Evolutionary conservation across 148 eudicot genomes (phyloP), one percentile per base, ranked within the genome.

Genomic region (Cornus florida): DNA sequence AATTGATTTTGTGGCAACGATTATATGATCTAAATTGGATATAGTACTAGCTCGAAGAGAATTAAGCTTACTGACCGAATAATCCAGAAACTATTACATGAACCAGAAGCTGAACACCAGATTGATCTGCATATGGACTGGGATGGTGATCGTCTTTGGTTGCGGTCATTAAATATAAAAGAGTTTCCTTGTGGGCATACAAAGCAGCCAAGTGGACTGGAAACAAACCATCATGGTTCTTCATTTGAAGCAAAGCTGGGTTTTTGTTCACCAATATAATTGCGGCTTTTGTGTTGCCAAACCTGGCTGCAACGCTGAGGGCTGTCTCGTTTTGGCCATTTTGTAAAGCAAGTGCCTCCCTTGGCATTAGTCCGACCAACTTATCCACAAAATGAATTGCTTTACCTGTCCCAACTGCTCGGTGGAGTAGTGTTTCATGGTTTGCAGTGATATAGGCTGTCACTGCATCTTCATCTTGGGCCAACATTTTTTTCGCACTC

Each of bases 381-480:
- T 82, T 75, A 57, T 65, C 75, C 23, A 77, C 84, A 82, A 82
- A 82, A 69, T 80, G 70, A 5, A 53, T 24, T 14, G 73, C 50
- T 24, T 24, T 82, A 38, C 73, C 78, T 20, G 80, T 41, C 50
- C 43, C 69, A 57, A 78, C 78, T 19, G 76, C 81, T 10, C 74
- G 9, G 23, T 73, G 77, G 7, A 82, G 77, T n/a, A 78, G 69
- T 12, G 81, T 77, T 9, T 28, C n/a, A 12, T 48, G n/a, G 14
- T 35, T 2, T 10, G 4, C 35, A 39, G 65, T 76, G 24, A 82
- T 53, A 14, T 39, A 35, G 10, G 81, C 80, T 6, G 46, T 68
- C 16, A 57, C 3, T 24, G 77, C 78, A 23, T 23, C 33, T 7
- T 24, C 23, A 50, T 81, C 76, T 5, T 28, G n/a, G n/a, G 71